Evolutionary conservation across 805 yeast genomes (phyloP).

Genomic region (Candida parachauliodes): DNA sequence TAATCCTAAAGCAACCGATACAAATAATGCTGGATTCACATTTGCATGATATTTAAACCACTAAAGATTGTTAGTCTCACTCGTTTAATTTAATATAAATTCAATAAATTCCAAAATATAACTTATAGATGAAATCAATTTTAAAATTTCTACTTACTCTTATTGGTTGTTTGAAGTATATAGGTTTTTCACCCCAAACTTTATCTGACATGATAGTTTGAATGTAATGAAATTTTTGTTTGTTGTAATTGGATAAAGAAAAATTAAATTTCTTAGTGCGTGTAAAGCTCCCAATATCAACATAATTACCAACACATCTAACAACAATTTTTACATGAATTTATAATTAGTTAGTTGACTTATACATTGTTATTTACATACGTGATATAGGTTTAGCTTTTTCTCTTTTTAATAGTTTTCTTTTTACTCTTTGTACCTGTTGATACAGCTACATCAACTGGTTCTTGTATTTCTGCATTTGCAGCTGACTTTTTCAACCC

Average conservation of each 20-base stretch:
- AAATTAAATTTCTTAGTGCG: background rate
- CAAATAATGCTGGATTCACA: conserved; percentile 71
- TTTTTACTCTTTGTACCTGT: conserved; percentile 15
- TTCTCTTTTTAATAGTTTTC: conserved; percentile 8
- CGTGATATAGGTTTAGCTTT: conserved; percentile 1
- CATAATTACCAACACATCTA: background rate
- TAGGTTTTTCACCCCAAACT: conserved; percentile 50
- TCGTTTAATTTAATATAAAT: too few relatives aligned
- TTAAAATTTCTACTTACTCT: conserved; percentile 53
- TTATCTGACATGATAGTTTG: conserved; percentile 26
- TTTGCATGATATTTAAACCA: conserved; percentile 76
- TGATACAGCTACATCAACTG: conserved; percentile 13
- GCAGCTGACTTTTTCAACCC: conserved; percentile 11
- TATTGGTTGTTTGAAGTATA: conserved; percentile 58
- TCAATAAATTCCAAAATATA: too few relatives aligned
- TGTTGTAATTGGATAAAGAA: conserved; percentile 7
- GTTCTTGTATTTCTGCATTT: conserved; percentile 12
- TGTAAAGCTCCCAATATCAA: background rate
- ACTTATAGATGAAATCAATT: too few relatives aligned
- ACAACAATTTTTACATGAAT: background rate
- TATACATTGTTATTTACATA: background rate
- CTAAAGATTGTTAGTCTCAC: conserved; percentile 25
- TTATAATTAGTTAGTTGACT: background rate
- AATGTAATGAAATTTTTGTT: conserved; percentile 7
- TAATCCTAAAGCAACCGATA: conserved; percentile 59